Percentiles rank a stretch among this genome's conserved stretches.
Conservation (phyloP, 2,329 filamentous ascomycete genomes). For the Penicillium sp. region DNA sequence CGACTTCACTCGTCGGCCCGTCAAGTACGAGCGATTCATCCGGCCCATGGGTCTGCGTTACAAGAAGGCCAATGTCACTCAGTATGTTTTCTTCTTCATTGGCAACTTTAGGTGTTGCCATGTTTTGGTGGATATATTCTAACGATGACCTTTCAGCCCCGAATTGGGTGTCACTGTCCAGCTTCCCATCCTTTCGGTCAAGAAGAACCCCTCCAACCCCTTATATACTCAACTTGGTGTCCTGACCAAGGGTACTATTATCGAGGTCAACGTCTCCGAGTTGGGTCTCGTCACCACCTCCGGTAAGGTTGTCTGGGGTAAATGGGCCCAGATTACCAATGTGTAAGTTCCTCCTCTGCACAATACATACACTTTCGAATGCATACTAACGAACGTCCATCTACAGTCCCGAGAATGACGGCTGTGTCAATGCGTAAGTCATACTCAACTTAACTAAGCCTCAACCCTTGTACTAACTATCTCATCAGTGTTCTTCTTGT, state of each 20-base stretch:
- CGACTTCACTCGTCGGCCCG: slow-evolving; percentile 85
- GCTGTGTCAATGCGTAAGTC: slow-evolving; percentile 58
- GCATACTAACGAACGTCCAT: background rate
- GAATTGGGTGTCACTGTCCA: slow-evolving; percentile 86
- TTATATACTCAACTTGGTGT: slow-evolving; percentile 93
- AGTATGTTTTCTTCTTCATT: slow-evolving; percentile 25
- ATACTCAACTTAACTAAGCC: background rate
- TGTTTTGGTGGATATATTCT: slow-evolving; percentile 8
- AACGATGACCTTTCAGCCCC: slow-evolving; percentile 43
- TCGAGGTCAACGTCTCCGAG: slow-evolving; percentile 93
- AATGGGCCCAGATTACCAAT: slow-evolving; percentile 69
- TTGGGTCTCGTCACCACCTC: slow-evolving; percentile 85
- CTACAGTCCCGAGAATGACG: slow-evolving; percentile 57
- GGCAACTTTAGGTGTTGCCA: background rate
- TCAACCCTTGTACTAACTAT: background rate
- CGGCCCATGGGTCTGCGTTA: slow-evolving; percentile 75
- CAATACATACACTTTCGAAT: background rate
- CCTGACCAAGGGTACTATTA: slow-evolving; percentile 77
- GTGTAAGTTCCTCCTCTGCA: slow-evolving; percentile 10
- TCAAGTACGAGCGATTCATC: slow-evolving; percentile 73
- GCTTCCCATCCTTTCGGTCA: slow-evolving; percentile 73
- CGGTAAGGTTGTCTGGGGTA: slow-evolving; percentile 92
- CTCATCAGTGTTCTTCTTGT: slow-evolving; percentile 22
- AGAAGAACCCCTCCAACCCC: slow-evolving; percentile 86
- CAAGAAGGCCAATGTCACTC: slow-evolving; percentile 72